Evolutionary conservation across 106 monocot genomes (phyloP).

Genomic region (Dioscorea dumetorum): DNA sequence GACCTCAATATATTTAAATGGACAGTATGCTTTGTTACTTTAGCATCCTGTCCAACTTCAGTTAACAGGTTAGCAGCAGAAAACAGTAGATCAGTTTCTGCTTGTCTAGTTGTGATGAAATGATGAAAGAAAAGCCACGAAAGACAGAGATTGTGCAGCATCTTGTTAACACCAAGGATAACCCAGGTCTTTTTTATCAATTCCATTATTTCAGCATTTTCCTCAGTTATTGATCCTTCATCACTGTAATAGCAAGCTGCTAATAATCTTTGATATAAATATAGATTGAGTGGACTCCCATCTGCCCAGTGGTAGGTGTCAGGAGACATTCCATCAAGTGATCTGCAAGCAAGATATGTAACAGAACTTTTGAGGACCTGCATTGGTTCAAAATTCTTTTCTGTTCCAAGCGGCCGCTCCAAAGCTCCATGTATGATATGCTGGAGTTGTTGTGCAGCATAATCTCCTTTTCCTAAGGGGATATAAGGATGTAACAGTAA

Average conservation of each 20-base stretch:
- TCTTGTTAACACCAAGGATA: conserved; percentile 77
- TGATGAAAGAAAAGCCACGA: conserved; percentile 73
- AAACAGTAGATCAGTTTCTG: conserved; percentile 59
- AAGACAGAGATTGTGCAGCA: conserved; percentile 84
- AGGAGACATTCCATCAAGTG: conserved; percentile 54
- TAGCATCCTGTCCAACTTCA: conserved; percentile 86
- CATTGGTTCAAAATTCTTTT: conserved; percentile 93
- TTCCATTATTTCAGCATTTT: conserved; percentile 84
- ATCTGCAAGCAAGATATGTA: conserved; percentile 58
- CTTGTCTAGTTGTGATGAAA: conserved; percentile 63
- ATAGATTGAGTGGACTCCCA: conserved; percentile 83
- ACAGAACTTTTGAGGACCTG: conserved; percentile 77
- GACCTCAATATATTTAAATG: conserved; percentile 82
- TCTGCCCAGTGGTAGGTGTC: conserved; percentile 93
- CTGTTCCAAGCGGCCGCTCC: conserved; percentile 77
- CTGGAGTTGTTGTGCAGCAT: conserved; percentile 55
- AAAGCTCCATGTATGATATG: conserved; percentile 60
- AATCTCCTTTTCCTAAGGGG: conserved; percentile 55
- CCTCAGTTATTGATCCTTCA: conserved; percentile 84
- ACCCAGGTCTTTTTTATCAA: conserved; percentile 91
- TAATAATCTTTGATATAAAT: conserved; percentile 73
- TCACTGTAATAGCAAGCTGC: conserved; percentile 84
- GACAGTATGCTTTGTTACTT: conserved; percentile 62
- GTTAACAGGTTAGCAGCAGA: conserved; percentile 77
- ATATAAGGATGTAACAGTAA: conserved; percentile 65